Evolutionary conservation across 73 alveolate genomes (phyloP).

Genomic region (Diophrys appendiculata): DNA sequence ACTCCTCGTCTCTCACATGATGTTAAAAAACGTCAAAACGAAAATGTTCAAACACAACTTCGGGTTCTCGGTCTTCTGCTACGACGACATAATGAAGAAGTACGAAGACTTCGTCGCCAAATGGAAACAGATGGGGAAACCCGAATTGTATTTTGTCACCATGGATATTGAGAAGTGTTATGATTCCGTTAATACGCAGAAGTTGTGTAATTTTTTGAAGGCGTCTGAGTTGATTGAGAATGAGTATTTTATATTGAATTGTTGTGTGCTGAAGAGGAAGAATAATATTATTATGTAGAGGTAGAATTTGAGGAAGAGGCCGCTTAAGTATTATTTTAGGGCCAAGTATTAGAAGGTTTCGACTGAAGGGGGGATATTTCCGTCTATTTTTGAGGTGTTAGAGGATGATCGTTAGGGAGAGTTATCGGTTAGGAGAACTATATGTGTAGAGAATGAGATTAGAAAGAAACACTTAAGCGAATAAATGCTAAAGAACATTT

Average conservation of each 20-base stretch:
- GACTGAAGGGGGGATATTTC: conserved; percentile 59
- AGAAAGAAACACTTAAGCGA: conserved; percentile 42
- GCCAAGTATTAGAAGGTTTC: conserved; percentile 49
- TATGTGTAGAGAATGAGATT: conserved; percentile 45
- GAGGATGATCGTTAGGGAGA: conserved; percentile 53
- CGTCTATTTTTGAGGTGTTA: conserved; percentile 41
- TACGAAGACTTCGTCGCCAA: conserved; percentile 64
- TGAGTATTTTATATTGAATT: conserved; percentile 40
- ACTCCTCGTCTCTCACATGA: conserved; percentile 46
- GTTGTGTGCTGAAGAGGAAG: conserved; percentile 48
- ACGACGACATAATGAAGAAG: conserved; percentile 71
- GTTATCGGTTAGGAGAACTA: conserved; percentile 38
- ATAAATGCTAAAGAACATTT: conserved; percentile 32
- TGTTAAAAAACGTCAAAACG: conserved; percentile 57
- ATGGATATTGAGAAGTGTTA: conserved; percentile 85
- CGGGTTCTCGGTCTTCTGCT: conserved; percentile 83
- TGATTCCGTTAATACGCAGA: conserved; percentile 69
- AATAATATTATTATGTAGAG: conserved; percentile 44
- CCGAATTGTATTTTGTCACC: conserved; percentile 68
- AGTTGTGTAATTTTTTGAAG: conserved; percentile 58
- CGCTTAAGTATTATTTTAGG: conserved; percentile 41
- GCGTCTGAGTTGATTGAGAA: conserved; percentile 59
- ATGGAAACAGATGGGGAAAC: conserved; percentile 66
- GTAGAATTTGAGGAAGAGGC: conserved; percentile 34
- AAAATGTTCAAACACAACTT: conserved; percentile 48